Evolutionary conservation across 805 yeast genomes (phyloP).

Genomic region (Clavispora asparagi): DNA sequence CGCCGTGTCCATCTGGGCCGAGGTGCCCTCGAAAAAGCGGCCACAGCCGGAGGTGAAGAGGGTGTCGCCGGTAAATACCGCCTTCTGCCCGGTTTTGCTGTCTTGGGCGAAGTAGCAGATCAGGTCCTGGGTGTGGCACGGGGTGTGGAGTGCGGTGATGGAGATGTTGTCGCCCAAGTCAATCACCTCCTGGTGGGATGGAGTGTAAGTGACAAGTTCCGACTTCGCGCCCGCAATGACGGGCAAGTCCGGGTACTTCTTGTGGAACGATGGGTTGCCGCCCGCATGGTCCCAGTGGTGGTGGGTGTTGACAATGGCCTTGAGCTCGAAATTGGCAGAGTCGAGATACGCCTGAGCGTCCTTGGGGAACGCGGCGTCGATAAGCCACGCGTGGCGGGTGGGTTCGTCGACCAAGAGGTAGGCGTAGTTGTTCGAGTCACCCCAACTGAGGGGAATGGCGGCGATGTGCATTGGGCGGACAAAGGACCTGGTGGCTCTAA

Average conservation of each 20-base stretch:
- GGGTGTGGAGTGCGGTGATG: slow-evolving; percentile 84
- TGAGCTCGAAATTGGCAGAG: slow-evolving; percentile 45
- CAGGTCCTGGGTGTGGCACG: slow-evolving; percentile 97
- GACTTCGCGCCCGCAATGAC: slow-evolving; percentile 83
- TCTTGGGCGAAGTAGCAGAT: slow-evolving; percentile 81
- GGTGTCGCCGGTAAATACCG: slow-evolving; percentile 94
- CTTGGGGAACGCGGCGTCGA: slow-evolving; percentile 88
- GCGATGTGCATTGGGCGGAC: slow-evolving; percentile 64
- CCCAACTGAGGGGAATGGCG: slow-evolving; percentile 92
- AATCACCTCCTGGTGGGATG: slow-evolving; percentile 56
- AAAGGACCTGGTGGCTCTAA: background rate
- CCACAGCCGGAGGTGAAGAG: slow-evolving; percentile 94
- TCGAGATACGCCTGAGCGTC: slow-evolving; percentile 49
- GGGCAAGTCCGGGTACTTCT: slow-evolving; percentile 44
- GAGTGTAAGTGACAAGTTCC: slow-evolving; percentile 66
- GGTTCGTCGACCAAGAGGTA: slow-evolving; percentile 69
- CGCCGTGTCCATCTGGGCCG: slow-evolving; percentile 71
- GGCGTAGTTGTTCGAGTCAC: slow-evolving; percentile 85
- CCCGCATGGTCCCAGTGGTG: slow-evolving; percentile 96
- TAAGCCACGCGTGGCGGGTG: slow-evolving; percentile 67
- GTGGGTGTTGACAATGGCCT: slow-evolving; percentile 88
- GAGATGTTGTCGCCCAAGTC: slow-evolving; percentile 60
- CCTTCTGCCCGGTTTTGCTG: slow-evolving; percentile 53
- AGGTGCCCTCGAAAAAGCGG: slow-evolving; percentile 89
- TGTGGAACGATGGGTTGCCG: slow-evolving; percentile 57